Base-by-base conservation (phyloP, 768 basidiomycete genomes). In the Terana coerulea region DNA sequence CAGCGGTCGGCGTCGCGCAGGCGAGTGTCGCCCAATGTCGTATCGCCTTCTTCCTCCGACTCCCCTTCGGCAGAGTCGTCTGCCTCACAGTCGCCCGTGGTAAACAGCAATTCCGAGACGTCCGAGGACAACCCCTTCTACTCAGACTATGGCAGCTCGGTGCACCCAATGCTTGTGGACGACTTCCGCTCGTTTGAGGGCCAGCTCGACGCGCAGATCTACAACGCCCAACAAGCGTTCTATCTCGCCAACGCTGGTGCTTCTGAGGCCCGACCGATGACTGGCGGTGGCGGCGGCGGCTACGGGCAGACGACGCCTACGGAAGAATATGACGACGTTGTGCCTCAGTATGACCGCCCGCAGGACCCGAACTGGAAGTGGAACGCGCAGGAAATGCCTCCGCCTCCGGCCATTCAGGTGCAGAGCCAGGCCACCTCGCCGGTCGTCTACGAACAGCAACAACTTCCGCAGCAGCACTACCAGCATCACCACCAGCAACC, bases 141-240 rank as follows among this genome's bases (percentile, higher is more conserved):
- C 42, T 45, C 39, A 55, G 53, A 56, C 31, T 61, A 64, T 37
- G 62, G 60, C 12, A 51, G 47, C 21, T 54, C 57, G 9, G 62
- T 65, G 31, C 69, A 70, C 24, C 64, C 69, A 6, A 57, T 63
- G 50, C 63, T 69, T 15, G 59, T 67, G 6, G 66, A 69, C 30
- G 60, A 68, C 50, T 51, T 69, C 52, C 53, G 53, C 35, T 44
- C 62, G 26, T 67, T 70, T 49, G 61, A 67, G 25, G 60, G 60
- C 0, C 53, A 62, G 40, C 53, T 67, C 30, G 61, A 67, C 33
- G 61, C 52, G 33, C 67, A 67, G 53, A 65, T 67, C 30, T 39
- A 53, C 26, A 45, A 57, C 26, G 52, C 54, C 9, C 53, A 54
- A 21, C 51, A 52, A 21, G 49, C 58, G 37, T 46, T 57, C 51